Conservation (phyloP, 2,329 filamentous ascomycete genomes). For the Colletotrichum viniferum region DNA sequence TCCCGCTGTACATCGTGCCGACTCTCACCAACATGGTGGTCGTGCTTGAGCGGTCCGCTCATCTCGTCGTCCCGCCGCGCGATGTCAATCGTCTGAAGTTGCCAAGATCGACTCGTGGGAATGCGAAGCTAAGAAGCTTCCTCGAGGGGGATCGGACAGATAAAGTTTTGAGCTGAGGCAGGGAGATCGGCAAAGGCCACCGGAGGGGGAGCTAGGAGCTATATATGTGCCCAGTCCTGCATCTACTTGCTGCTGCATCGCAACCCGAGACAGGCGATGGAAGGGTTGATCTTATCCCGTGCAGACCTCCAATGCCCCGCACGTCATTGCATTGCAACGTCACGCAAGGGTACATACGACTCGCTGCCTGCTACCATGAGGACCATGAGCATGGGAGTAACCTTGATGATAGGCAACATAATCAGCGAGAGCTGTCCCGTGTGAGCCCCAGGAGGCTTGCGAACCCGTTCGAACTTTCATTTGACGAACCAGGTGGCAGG, state of each 20-base stretch:
- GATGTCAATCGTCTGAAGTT: not conserved
- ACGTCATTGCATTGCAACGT: slow-evolving; percentile 20
- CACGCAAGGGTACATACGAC: slow-evolving; percentile 7
- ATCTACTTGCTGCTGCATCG: not conserved
- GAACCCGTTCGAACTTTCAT: not conserved
- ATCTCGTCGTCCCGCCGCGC: not conserved
- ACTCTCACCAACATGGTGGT: not conserved
- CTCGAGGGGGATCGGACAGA: not conserved
- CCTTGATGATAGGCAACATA: not conserved
- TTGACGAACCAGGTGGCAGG: not conserved
- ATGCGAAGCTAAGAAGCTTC: not conserved
- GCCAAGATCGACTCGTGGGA: not conserved
- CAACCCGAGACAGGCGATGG: not conserved
- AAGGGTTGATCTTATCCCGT: slow-evolving; percentile 1
- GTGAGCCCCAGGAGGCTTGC: not conserved
- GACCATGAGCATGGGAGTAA: not conserved
- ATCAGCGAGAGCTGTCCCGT: not conserved
- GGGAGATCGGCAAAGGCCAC: not conserved
- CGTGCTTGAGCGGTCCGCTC: not conserved
- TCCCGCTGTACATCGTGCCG: not conserved
- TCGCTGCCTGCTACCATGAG: not conserved
- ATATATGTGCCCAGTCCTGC: not conserved
- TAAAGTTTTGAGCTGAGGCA: not conserved
- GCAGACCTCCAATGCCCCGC: not conserved
- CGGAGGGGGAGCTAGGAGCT: not conserved